A percentile compares a stretch with the other conserved stretches of the same genome.
Conservation (phyloP, 2,329 filamentous ascomycete species). For the Colletotrichum agaves region DNA sequence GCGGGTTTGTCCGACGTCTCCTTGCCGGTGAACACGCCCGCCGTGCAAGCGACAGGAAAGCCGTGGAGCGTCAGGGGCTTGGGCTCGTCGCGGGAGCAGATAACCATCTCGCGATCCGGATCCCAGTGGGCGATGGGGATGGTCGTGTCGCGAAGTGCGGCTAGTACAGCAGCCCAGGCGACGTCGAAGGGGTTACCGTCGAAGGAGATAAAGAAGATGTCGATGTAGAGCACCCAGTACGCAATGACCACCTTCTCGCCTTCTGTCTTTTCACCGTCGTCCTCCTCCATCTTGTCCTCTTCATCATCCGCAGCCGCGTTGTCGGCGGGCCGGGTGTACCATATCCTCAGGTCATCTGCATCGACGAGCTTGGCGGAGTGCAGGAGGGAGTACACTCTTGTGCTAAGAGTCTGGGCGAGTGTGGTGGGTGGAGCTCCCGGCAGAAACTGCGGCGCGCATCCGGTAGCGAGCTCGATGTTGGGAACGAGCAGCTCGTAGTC, state of each 20-base stretch:
- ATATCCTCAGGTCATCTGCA: slow-evolving; percentile 77
- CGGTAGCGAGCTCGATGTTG: slow-evolving; percentile 92
- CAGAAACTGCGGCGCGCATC: slow-evolving; percentile 85
- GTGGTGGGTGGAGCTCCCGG: slow-evolving; percentile 84
- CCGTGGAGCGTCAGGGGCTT: slow-evolving; percentile 69
- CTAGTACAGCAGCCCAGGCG: slow-evolving; percentile 85
- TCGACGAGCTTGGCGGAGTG: slow-evolving; percentile 76
- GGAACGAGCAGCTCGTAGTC: slow-evolving; percentile 85
- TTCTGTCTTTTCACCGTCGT: slow-evolving; percentile 44
- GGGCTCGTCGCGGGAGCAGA: slow-evolving; percentile 74
- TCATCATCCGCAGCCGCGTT: slow-evolving; percentile 57
- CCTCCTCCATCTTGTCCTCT: slow-evolving; percentile 48
- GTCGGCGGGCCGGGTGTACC: slow-evolving; percentile 65
- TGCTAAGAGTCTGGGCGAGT: slow-evolving; percentile 86
- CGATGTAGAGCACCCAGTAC: slow-evolving; percentile 96
- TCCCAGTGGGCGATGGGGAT: slow-evolving; percentile 88
- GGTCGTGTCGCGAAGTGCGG: slow-evolving; percentile 81
- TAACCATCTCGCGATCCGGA: slow-evolving; percentile 78
- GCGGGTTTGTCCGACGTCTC: slow-evolving; percentile 59
- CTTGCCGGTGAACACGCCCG: slow-evolving; percentile 78
- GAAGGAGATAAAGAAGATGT: slow-evolving; percentile 92
- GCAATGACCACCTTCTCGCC: slow-evolving; percentile 69
- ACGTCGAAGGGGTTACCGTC: slow-evolving; percentile 94
- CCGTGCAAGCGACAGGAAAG: slow-evolving; percentile 80
- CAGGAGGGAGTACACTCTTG: slow-evolving; percentile 80